These are phyloP conservation scores for Cucumis melo DNA, from an alignment of 306 rosid species.

Conservation along the genomic window DNA sequence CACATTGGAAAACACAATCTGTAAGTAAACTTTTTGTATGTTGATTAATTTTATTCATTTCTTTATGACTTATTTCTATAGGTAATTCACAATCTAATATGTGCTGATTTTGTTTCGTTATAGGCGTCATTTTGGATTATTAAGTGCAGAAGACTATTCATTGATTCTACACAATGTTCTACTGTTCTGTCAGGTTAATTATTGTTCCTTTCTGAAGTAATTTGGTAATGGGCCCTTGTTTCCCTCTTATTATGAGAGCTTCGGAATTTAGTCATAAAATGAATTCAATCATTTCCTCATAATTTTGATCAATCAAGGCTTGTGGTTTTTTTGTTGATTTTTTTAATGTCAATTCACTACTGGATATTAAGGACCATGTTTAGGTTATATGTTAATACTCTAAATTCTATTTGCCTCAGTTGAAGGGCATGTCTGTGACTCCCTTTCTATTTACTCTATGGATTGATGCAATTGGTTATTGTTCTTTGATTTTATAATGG, in stretches of 20 bases:
- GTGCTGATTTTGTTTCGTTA: slow-evolving; percentile 13
- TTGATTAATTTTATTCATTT: neutral
- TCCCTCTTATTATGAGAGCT: neutral
- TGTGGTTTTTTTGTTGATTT: neutral
- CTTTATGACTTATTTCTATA: slow-evolving; percentile 1
- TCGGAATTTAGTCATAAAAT: neutral
- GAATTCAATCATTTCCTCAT: neutral
- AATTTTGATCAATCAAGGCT: neutral
- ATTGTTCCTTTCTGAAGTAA: slow-evolving; percentile 12
- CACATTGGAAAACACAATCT: slow-evolving; percentile 26
- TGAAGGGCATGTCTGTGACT: neutral
- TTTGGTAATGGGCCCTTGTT: neutral
- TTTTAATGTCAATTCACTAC: too few species aligned
- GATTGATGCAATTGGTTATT: neutral
- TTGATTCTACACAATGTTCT: slow-evolving; percentile 49
- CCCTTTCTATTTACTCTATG: neutral
- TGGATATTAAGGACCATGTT: neutral
- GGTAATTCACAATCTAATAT: neutral
- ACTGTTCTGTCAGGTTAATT: slow-evolving; percentile 61
- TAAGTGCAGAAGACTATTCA: slow-evolving; percentile 39
- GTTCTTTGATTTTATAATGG: neutral
- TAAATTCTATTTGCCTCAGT: neutral
- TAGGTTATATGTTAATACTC: neutral
- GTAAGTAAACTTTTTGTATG: slow-evolving; percentile 38
- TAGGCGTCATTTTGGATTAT: slow-evolving; percentile 37